Percentiles rank a stretch among this genome's conserved stretches.
phyloP scores from a whole-genome alignment of 2,329 filamentous ascomycete species.

The Chrysoporthe deuterocubensis region DNA sequence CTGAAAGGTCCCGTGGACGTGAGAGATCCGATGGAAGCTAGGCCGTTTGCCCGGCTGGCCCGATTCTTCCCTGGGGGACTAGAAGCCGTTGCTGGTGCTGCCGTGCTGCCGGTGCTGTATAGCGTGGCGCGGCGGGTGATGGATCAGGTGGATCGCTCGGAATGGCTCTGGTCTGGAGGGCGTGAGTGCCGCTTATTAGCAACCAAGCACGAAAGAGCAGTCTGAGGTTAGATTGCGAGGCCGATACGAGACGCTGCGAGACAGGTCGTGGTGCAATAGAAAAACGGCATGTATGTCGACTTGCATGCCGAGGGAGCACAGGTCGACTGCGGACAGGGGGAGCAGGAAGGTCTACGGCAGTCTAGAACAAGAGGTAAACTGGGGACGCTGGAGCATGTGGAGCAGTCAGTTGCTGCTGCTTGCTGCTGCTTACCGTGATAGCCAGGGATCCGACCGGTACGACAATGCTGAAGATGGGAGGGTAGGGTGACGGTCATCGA shows the following conservation, averaged over 20 bases:
- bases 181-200: background rate
- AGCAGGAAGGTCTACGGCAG: conserved; percentile 17
- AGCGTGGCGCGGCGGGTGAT: background rate
- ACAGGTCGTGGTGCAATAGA: conserved; percentile 9
- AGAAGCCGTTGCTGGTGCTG: conserved; percentile 1
- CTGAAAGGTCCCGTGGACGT: background rate
- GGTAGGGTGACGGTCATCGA: background rate
- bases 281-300: background rate
- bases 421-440: conserved; percentile 1
- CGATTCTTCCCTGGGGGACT: background rate
- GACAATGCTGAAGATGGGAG: background rate
- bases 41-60: background rate
- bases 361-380: conserved; percentile 20
- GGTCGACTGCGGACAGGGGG: conserved; percentile 5
- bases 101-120: background rate
- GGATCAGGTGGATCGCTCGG: background rate
- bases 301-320: background rate
- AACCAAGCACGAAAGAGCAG: background rate
- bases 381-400: conserved; percentile 13
- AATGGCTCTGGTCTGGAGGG: background rate
- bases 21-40: background rate
- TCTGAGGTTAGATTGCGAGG: conserved; percentile 19
- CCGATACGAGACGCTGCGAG: conserved; percentile 21
- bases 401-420: background rate
- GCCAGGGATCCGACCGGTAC: background rate